Base-by-base conservation (phyloP, 768 basidiomycete species). In the Phanerodontia chrysosporium region DNA sequence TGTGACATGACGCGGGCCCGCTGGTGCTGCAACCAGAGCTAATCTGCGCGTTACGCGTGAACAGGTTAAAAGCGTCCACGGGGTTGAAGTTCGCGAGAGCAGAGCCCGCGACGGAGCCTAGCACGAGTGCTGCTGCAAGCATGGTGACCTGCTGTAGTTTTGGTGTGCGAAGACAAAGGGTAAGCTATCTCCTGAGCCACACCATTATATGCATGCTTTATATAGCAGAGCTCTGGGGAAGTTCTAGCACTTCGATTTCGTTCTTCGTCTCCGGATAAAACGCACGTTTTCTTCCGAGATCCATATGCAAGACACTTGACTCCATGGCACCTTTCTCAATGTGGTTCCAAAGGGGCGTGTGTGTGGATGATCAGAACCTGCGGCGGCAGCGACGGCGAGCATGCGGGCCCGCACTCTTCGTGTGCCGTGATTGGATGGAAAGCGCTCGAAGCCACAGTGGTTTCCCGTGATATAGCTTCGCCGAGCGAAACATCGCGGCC, bases 1-100 rank as follows among this genome's bases (percentile, higher is more conserved):
- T 82, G 51, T 79, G 77, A 70, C 87, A 89, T 28, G 86, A 88
- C 22, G 70, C 66, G 3, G 74, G 65, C 1, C 81, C 79, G 44
- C 73, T 72, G 0, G 78, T 75, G 1, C 81, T 75, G 64, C 86
- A 89, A n/a, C 82, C 76, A 1, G 85, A 83, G 58, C 73, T 73
- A 45, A 78, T 59, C 49, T 51, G 49, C 2, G 49, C 49, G 30
- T 51, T 51, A 12, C 68, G 65, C 35, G 64, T 68, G 65, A 76
- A 72, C 42, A 77, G 58, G 55, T 72, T 60, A 21, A 59, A 58
- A 2, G 63, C 29, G n/a, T 67, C 67, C 24, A 63, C 59, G 10
- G 62, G 62, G 48, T 42, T 59, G 45, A 65, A 49, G 21, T 53
- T 48, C 35, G 64, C 69, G 53, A 64, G 46, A 18, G 69, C 65